phyloP scores from a whole-genome alignment of 2,329 filamentous ascomycete species.

The Hymenoscyphus fraxineus region DNA sequence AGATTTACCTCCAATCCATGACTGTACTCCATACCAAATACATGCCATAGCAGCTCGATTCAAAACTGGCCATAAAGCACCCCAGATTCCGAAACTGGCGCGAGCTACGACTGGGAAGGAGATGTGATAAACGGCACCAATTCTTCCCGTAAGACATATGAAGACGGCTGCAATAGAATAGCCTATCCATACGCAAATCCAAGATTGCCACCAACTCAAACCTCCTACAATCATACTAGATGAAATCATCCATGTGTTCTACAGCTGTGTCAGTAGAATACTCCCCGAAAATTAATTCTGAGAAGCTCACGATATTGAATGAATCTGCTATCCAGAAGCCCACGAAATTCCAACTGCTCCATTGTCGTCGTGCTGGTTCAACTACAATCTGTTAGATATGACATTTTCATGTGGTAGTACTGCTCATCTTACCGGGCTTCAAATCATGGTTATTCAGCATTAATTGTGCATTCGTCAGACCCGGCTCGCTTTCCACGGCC shows the following conservation, averaged over 20 bases:
- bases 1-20: constrained; percentile 70
- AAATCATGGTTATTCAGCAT: constrained; percentile 85
- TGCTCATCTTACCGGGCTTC: constrained; percentile 49
- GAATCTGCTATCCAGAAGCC: constrained; percentile 83
- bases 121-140: constrained; percentile 84
- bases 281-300: background rate
- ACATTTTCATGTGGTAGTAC: background rate
- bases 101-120: constrained; percentile 79
- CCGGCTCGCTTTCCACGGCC: constrained; percentile 70
- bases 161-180: constrained; percentile 75
- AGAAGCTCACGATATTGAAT: constrained; percentile 64
- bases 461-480: constrained; percentile 72
- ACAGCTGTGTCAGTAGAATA: constrained; percentile 21
- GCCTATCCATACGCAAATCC: constrained; percentile 84
- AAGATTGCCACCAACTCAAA: constrained; percentile 87
- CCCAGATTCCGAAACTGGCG: constrained; percentile 84
- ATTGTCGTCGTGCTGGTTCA: constrained; percentile 74
- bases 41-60: constrained; percentile 80
- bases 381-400: constrained; percentile 42
- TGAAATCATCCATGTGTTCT: constrained; percentile 92
- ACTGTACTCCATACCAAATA: constrained; percentile 83
- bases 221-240: constrained; percentile 73
- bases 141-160: constrained; percentile 73
- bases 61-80: constrained; percentile 81
- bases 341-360: constrained; percentile 84